Evolutionary conservation across 2,329 filamentous ascomycete species (phyloP), one percentile per base, ranked within the genome.

Genomic region (Dothidotthia symphoricarpi): DNA sequence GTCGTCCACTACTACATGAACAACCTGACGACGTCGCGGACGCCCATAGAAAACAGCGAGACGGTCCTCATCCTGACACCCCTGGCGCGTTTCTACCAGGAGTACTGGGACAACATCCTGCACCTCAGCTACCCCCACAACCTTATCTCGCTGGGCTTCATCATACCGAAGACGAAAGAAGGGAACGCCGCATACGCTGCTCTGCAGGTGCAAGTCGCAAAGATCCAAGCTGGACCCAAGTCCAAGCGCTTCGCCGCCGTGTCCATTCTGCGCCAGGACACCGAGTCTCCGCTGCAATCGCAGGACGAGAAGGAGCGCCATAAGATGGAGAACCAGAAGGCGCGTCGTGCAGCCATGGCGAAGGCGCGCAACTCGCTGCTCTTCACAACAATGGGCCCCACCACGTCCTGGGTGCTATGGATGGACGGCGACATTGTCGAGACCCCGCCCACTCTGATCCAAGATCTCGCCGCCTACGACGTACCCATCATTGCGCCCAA

Each of bases 391-490:
- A 74, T 98, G 8, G 90, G 91, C 2, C 90, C 90, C 1, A 78
- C 82, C 10, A 96, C 89, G 0, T 93, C 88, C 0, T 98, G 93
- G 93, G 90, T 98, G 24, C 76, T 98, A 16, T 98, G 93, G 93
- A 76, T 98, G 19, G 93, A 98, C 63, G 79, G 83, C 25, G 93
- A 98, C 66, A 85, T 98, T 48, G 64, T 98, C 53, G 93, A 98
- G 71, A 88, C 88, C 4, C 93, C 91, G 0, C 73, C 81, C 0
- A 78, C 81, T 3, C 73, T 98, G 34, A 95, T 98, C 51, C 88
- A 98, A 65, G 93, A 98, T 62, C 79, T 98, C 14, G 90, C 93
- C 3, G 69, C 75, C 7, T 88, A 94, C 68, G 81, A 97, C 69
- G 88, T 93, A 69, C 79, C 88, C n/a, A 80, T 98, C 47, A 86